Conservation (phyloP, 164 flowering plant species). For the grape (Vitis vinifera) region DNA sequence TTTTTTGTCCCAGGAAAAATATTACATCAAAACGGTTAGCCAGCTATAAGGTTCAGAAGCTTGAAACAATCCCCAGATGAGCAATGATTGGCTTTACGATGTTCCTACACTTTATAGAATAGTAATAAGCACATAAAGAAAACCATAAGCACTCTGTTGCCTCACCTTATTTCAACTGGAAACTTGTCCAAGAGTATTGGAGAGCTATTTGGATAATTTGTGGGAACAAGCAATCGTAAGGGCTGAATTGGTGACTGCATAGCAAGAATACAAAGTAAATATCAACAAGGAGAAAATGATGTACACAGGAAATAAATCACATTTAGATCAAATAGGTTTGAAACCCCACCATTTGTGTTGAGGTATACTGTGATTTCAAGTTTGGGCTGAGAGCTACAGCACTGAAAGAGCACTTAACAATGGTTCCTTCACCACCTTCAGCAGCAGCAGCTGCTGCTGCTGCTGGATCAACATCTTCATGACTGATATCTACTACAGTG, state of each 20-base stretch:
- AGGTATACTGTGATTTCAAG: slow-evolving; percentile 70
- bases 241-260: slow-evolving; percentile 90
- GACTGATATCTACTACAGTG: slow-evolving; percentile 75
- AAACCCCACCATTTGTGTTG: slow-evolving; percentile 65
- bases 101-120: not conserved
- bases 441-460: slow-evolving; percentile 47
- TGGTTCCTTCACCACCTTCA: slow-evolving; percentile 75
- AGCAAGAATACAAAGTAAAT: slow-evolving; percentile 1
- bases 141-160: slow-evolving; percentile 3
- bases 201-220: slow-evolving; percentile 80
- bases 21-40: no score
- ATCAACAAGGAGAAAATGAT: slow-evolving; percentile 6
- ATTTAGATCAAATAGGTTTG: not conserved
- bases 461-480: slow-evolving; percentile 64
- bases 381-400: slow-evolving; percentile 83
- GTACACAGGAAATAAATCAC: not conserved
- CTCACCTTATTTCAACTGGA: slow-evolving; percentile 78
- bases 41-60: no score
- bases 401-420: slow-evolving; percentile 78
- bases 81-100: no score
- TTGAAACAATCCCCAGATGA: no score
- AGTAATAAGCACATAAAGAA: not conserved
- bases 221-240: slow-evolving; percentile 71
- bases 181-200: slow-evolving; percentile 81
- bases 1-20: no score